phyloP scores from a whole-genome alignment of 2,329 filamentous ascomycete species.

The Aspergillus flavus region DNA sequence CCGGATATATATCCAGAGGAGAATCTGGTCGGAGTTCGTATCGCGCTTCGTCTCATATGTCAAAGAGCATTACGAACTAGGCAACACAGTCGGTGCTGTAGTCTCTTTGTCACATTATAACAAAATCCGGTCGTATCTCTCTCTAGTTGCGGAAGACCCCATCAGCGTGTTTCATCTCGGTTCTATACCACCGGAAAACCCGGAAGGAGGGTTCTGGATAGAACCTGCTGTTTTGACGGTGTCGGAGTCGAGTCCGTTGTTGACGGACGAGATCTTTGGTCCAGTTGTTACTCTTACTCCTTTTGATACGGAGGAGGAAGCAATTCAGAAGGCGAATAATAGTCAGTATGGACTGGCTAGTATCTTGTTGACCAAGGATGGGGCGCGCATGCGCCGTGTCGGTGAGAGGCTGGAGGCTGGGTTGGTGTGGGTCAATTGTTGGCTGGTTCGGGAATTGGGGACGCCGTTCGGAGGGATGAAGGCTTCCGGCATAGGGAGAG shows the following conservation, averaged over 20 bases:
- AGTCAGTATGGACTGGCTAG: slow-evolving; percentile 62
- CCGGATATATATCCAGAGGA: slow-evolving; percentile 65
- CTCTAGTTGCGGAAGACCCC: slow-evolving; percentile 56
- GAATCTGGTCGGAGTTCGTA: slow-evolving; percentile 63
- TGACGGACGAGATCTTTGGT: slow-evolving; percentile 58
- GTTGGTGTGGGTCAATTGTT: slow-evolving; percentile 45
- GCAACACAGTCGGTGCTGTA: slow-evolving; percentile 57
- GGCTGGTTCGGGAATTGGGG: slow-evolving; percentile 21
- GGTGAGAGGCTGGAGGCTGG: slow-evolving; percentile 63
- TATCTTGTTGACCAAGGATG: slow-evolving; percentile 63
- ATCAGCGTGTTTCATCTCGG: slow-evolving; percentile 61
- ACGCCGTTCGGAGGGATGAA: slow-evolving; percentile 28
- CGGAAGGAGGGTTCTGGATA: slow-evolving; percentile 62
- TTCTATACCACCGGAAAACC: slow-evolving; percentile 49
- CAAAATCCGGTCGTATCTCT: slow-evolving; percentile 60
- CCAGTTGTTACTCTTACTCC: slow-evolving; percentile 54
- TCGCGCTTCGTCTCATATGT: slow-evolving; percentile 56
- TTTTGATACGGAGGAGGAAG: slow-evolving; percentile 57
- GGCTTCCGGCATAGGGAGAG: slow-evolving; percentile 19
- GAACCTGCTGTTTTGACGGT: slow-evolving; percentile 56
- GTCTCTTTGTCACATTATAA: slow-evolving; percentile 33
- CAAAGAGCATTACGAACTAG: slow-evolving; percentile 58
- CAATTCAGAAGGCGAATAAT: slow-evolving; percentile 51
- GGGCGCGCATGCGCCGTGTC: slow-evolving; percentile 60
- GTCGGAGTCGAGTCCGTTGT: slow-evolving; percentile 50